Base-by-base conservation (phyloP, 805 yeast genomes). In the Hanseniaspora occidentalis region DNA sequence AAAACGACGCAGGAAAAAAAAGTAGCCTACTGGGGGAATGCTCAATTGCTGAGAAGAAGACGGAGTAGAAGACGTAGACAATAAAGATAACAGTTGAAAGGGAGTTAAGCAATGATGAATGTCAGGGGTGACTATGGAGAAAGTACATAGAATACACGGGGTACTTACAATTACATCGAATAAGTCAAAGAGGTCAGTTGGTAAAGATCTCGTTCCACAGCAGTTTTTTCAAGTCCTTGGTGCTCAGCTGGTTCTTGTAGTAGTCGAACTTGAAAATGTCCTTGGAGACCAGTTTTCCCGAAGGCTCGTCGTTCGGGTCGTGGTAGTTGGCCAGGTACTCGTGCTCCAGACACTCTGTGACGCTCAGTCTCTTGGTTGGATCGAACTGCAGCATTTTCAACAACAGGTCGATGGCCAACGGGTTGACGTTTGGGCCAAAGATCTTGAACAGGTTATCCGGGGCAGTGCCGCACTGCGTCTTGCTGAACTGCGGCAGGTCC, bases 251-350 rank as follows among this genome's bases (percentile, higher is more conserved):
- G 49, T 86, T 94, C 58, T 88, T 88, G 45, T 72, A 67, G 50
- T 74, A 72, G 58, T 92, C 98, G 52, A 92, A 92, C 45, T 82
- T 88, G 52, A 92, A 89, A 57, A 89, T 86, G 49, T 81, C 86
- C 31, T 77, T 77, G 0, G 94, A 88, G 18, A 92, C 79, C 37
- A 86, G 83, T 16, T 76, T 75, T 26, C 92, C 86, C 29, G 68
- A 69, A 0, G 97, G 97, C 61, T 89, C 97, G 57, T 89, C 97
- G 41, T 73, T 75, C 3, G 96, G 95, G 54, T 89, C 97, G 59
- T 89, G 97, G 61, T 89, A 89, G n/a, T 82, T 72, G 38, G 70
- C 63, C 40, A 89, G 66, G 59, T 89, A 89, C 2, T 95, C 95
- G 56, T 89, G 97, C 48, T 70, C 63, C 37, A 89, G 69, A 0